Evolutionary conservation across 1,284 basidiomycete species (phyloP).

Genomic region (Microbotryum intermedium): DNA sequence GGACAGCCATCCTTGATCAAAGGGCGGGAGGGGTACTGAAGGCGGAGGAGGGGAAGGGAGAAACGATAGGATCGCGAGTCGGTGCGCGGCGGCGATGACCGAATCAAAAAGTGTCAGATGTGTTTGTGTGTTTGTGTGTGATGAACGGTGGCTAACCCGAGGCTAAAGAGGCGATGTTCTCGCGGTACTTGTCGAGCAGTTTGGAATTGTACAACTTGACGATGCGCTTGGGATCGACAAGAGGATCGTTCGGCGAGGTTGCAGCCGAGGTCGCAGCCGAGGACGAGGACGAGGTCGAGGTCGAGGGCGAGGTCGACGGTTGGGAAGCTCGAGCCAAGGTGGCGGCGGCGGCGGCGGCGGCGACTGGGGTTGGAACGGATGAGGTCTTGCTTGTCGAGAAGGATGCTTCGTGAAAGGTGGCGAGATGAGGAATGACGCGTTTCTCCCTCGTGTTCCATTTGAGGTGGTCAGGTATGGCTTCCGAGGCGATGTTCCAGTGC

Average conservation of each 20-base stretch:
- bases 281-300: too few species aligned
- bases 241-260: neutral
- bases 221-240: neutral
- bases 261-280: too few species aligned
- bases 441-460: constrained; percentile 52
- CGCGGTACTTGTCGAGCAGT: constrained; percentile 30
- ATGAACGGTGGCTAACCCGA: neutral
- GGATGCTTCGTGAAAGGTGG: too few species aligned
- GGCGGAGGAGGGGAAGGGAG: too few species aligned
- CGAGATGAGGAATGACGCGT: neutral
- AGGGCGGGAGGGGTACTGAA: neutral
- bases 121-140: too few species aligned
- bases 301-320: too few species aligned
- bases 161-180: constrained; percentile 34
- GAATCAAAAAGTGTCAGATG: too few species aligned
- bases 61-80: too few species aligned
- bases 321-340: too few species aligned
- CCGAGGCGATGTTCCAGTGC: constrained; percentile 51
- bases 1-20: constrained; percentile 44
- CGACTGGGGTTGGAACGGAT: too few species aligned
- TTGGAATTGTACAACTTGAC: constrained; percentile 20
- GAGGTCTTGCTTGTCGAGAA: too few species aligned
- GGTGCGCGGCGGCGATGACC: too few species aligned
- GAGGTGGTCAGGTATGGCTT: constrained; percentile 46
- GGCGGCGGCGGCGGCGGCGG: neutral